phyloP scores from a whole-genome alignment of 805 yeast species.

The Sugiyamaella floridensis region DNA sequence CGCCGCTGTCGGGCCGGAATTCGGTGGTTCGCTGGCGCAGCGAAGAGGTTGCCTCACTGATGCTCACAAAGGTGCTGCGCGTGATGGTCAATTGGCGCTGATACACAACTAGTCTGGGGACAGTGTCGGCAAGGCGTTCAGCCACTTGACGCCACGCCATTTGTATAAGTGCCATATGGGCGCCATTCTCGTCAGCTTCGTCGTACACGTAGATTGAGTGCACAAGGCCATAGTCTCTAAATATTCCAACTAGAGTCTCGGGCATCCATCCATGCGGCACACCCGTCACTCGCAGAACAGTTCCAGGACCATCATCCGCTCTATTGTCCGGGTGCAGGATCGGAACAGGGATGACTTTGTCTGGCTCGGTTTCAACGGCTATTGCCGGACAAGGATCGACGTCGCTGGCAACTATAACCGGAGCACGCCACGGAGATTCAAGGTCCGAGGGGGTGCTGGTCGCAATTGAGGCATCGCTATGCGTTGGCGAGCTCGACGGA shows the following conservation, averaged over 20 bases:
- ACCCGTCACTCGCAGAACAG: constrained; percentile 10
- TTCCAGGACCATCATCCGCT: neutral
- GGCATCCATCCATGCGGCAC: constrained; percentile 15
- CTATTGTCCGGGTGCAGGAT: neutral
- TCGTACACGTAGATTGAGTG: constrained; percentile 12
- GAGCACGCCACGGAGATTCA: too few relatives aligned
- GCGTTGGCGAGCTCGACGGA: too few relatives aligned
- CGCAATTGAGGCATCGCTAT: too few relatives aligned
- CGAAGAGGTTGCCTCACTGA: neutral
- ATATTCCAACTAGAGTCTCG: constrained; percentile 7
- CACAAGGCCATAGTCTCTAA: constrained; percentile 9
- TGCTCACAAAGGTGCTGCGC: neutral
- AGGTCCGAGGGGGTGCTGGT: too few relatives aligned
- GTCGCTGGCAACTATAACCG: too few relatives aligned
- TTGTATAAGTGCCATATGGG: constrained; percentile 15
- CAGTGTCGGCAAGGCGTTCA: neutral
- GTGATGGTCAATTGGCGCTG: neutral
- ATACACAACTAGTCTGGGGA: neutral
- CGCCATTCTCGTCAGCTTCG: constrained; percentile 9
- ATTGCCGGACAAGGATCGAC: too few relatives aligned
- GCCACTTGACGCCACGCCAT: constrained; percentile 6
- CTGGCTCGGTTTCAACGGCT: too few relatives aligned
- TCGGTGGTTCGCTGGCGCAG: too few relatives aligned
- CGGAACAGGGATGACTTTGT: neutral
- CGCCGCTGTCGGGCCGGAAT: too few relatives aligned